Evolutionary conservation across 2,329 filamentous ascomycete genomes (phyloP).

Genomic region (Ophiostoma piceae): DNA sequence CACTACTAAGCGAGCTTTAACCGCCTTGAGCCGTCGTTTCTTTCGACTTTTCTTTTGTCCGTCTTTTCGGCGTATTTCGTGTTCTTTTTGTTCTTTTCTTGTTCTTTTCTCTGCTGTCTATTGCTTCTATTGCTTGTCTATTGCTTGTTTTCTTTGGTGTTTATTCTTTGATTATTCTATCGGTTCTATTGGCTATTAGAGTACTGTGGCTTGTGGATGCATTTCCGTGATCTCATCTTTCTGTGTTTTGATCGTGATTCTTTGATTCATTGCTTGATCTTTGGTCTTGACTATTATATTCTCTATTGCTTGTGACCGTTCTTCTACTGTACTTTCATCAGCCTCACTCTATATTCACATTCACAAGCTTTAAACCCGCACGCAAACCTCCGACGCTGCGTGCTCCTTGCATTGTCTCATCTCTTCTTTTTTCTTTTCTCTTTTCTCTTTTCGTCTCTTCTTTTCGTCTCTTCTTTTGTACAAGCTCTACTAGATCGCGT

Average conservation of each 20-base stretch:
- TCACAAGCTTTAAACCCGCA: not conserved
- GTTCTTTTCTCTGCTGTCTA: not conserved
- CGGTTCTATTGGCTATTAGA: not conserved
- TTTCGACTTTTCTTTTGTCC: too few relatives aligned
- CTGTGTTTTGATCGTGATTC: too few relatives aligned
- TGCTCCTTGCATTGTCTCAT: conserved; percentile 4
- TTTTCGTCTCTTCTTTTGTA: too few relatives aligned
- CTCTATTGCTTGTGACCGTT: not conserved
- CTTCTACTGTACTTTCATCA: not conserved
- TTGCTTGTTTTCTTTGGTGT: not conserved
- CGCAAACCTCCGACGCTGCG: not conserved
- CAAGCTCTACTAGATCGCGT: not conserved
- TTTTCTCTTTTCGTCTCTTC: too few relatives aligned
- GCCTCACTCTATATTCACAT: not conserved
- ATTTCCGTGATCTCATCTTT: too few relatives aligned
- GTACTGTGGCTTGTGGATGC: too few relatives aligned
- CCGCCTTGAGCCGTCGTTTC: too few relatives aligned
- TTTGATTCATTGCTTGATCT: too few relatives aligned
- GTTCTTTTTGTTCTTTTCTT: too few relatives aligned
- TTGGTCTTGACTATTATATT: not conserved
- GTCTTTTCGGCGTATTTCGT: too few relatives aligned
- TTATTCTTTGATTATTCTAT: not conserved
- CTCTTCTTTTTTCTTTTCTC: not conserved
- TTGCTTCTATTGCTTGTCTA: not conserved
- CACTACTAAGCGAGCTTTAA: too few relatives aligned